Evolutionary conservation across 2,329 filamentous ascomycete species (phyloP), one percentile per base, ranked within the genome.

Genomic region (Neoarthrinium moseri): DNA sequence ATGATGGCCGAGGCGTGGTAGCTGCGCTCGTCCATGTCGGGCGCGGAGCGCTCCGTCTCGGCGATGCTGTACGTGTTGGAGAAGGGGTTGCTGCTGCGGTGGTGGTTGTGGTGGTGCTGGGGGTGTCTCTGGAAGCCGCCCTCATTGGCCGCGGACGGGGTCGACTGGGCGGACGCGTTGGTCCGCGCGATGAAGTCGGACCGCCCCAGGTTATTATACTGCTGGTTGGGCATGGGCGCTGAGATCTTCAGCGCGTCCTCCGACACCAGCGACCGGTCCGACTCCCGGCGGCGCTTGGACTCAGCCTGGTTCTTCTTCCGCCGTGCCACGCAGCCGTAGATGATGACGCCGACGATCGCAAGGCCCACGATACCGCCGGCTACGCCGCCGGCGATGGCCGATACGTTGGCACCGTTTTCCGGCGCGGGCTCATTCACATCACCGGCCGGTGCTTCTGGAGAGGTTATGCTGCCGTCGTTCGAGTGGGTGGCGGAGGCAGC

Each of bases 1-100:
- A 63, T 44, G 49, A 61, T 60, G 33, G 60, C 60, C 4, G 59
- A 62, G 6, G 38, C 18, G 50, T 63, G 60, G 48, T 61, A 51
- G 45, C 55, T 59, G 32, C 60, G 57, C 29, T 54, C 55, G 5
- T 34, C 45, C 27, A 56, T 52, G 8, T 35, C 15, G 35, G n/a
- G n/a, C n/a, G 20, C 32, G 32, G 10, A 35, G 32, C 32, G 10
- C 10, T 15, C 32, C 10, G 10, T 17, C 22, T 34, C 20, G 13
- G 17, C 11, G 15, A 17, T 13, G 33, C n/a, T n/a, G 24, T 41
- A 15, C 13, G 18, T 12, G 27, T 15, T 18, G n/a, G 18, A 29
- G n/a, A 13, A n/a, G 18, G n/a, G 17, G 3, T 18, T 15, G 20
- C 15, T 33, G 26, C 27, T 43, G 32, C 17, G 8, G 41, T 44